phyloP scores from a whole-genome alignment of 495 filamentous ascomycete genomes.

The Rhizodiscina lignyota region DNA sequence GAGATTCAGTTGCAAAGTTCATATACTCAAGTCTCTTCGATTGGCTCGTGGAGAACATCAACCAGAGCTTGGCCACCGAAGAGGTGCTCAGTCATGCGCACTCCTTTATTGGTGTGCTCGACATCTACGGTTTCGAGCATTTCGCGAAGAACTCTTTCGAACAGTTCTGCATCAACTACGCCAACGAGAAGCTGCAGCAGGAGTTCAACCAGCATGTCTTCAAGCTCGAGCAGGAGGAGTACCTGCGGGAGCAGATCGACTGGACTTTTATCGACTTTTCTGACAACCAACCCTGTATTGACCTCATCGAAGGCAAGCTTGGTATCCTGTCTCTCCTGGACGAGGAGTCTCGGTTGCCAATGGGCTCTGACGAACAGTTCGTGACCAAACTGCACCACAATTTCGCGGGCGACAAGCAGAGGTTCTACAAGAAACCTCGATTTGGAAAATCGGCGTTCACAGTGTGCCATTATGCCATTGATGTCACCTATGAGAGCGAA shows the following conservation, averaged over 20 bases:
- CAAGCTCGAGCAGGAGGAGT: conserved; percentile 98
- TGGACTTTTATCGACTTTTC: conserved; percentile 99
- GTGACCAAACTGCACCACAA: conserved; percentile 95
- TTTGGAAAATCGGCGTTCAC: conserved; percentile 98
- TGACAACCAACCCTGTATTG: conserved; percentile 99
- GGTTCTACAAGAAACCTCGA: conserved; percentile 95
- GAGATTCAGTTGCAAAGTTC: conserved; percentile 96
- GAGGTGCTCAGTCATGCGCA: conserved; percentile 64
- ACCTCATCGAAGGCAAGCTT: conserved; percentile 92
- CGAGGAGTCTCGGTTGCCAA: conserved; percentile 89
- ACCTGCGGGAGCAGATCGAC: conserved; percentile 89
- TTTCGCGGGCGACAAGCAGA: conserved; percentile 79
- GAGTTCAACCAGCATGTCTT: conserved; percentile 99
- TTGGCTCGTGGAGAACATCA: conserved; percentile 95
- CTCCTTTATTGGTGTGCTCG: conserved; percentile 96
- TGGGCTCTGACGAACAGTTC: conserved; percentile 95
- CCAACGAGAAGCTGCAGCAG: conserved; percentile 97
- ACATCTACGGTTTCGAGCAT: conserved; percentile 99
- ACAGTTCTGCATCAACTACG: conserved; percentile 99
- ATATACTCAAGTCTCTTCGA: conserved; percentile 98
- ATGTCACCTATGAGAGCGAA: conserved; percentile 99
- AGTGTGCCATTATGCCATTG: conserved; percentile 95
- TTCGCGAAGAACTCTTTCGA: conserved; percentile 99
- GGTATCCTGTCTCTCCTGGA: conserved; percentile 86
- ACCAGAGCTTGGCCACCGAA: conserved; percentile 74